These are phyloP conservation scores for Boletus sp. DNA, from an alignment of 768 basidiomycete genomes.

Conservation along the genomic window DNA sequence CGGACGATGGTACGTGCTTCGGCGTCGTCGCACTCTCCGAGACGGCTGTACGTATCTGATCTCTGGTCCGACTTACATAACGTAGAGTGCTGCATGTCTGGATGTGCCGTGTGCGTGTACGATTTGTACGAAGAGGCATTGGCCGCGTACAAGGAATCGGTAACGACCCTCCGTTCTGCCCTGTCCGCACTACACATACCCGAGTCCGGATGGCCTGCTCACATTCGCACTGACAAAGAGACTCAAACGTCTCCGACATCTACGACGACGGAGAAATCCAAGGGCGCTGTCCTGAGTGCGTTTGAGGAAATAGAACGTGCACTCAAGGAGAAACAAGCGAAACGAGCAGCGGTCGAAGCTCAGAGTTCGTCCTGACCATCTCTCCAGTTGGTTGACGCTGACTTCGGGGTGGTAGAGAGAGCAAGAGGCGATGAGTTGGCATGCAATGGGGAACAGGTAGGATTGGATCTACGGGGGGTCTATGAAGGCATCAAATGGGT, in stretches of 20 bases:
- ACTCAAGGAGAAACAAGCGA: slow-evolving; percentile 47
- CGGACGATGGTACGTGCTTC: slow-evolving; percentile 56
- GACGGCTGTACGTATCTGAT: background rate
- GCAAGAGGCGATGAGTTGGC: slow-evolving; percentile 16
- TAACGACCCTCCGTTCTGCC: slow-evolving; percentile 48
- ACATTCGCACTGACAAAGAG: slow-evolving; percentile 35
- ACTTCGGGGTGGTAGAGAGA: slow-evolving; percentile 16
- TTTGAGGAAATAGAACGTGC: slow-evolving; percentile 72
- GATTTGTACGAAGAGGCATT: slow-evolving; percentile 81
- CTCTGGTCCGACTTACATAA: background rate
- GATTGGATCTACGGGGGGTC: slow-evolving; percentile 24
- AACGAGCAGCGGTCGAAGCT: slow-evolving; percentile 31
- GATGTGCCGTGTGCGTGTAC: slow-evolving; percentile 90
- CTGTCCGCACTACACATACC: slow-evolving; percentile 52
- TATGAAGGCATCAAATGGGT: slow-evolving; percentile 52
- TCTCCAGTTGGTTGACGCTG: slow-evolving; percentile 3
- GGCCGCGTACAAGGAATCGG: slow-evolving; percentile 54
- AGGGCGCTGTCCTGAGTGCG: slow-evolving; percentile 49
- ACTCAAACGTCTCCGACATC: background rate
- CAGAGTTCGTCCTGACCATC: slow-evolving; percentile 38
- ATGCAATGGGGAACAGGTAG: slow-evolving; percentile 15
- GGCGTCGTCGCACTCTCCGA: background rate
- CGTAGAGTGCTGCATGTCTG: slow-evolving; percentile 92
- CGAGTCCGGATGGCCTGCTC: slow-evolving; percentile 62
- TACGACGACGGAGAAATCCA: slow-evolving; percentile 12